phyloP scores from a whole-genome alignment of 768 basidiomycete species.

The Polyporus arcularius region DNA sequence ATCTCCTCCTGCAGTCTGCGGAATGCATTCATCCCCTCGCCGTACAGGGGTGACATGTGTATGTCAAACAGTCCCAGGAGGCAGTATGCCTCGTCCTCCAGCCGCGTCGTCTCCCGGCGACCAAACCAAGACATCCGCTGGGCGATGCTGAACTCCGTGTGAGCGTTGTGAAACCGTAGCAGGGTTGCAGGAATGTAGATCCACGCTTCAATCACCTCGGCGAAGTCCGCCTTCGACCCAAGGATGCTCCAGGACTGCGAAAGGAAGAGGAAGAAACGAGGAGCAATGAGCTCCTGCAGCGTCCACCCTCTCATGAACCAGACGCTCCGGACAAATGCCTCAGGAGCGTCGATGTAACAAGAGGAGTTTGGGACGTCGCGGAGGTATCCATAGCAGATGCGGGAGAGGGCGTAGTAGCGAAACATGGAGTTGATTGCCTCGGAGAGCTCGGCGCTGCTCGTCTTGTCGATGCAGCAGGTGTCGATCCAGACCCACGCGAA shows the following conservation, averaged over 20 bases:
- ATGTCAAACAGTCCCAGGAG: constrained; percentile 1
- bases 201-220: not conserved
- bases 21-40: not conserved
- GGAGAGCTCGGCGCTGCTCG: not conserved
- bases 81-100: constrained; percentile 4
- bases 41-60: not conserved
- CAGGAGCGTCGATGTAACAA: not conserved
- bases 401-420: not conserved
- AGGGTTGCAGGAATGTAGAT: not conserved
- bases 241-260: not conserved
- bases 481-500: not conserved
- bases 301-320: not conserved
- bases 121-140: not conserved
- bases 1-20: not conserved
- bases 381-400: not conserved
- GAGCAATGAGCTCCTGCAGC: not conserved
- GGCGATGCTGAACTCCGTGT: not conserved
- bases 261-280: not conserved
- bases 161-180: not conserved
- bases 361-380: not conserved
- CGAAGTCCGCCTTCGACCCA: not conserved
- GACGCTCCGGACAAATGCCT: not conserved
- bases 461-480: constrained; percentile 1
- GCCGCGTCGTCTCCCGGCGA: not conserved
- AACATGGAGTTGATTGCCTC: constrained; percentile 1